Percentiles rank a stretch among this genome's conserved stretches.
Evolutionary conservation across 2,329 filamentous ascomycete species (phyloP).

Genomic region (Teratosphaeria destructans): DNA sequence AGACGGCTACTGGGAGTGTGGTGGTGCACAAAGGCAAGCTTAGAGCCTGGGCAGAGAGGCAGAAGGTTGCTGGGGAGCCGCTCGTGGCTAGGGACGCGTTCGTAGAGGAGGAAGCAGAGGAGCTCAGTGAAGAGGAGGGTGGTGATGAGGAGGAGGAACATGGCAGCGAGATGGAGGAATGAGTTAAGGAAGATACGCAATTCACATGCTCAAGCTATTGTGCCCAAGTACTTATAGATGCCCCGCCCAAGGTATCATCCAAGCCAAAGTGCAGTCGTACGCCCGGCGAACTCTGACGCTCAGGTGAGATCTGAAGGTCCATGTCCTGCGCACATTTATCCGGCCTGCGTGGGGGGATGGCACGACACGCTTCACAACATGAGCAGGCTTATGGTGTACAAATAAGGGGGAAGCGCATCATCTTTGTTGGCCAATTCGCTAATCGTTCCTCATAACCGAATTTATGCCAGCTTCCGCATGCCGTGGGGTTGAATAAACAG

Average conservation of each 20-base stretch:
- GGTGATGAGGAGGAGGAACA: conserved; percentile 3
- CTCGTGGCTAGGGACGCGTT: conserved; percentile 69
- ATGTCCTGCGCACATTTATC: no score
- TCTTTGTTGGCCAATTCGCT: no score
- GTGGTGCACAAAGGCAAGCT: conserved; percentile 50
- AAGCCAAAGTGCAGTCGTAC: no score
- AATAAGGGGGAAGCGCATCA: no score
- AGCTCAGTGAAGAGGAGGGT: conserved; percentile 15
- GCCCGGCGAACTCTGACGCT: no score
- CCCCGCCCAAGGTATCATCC: no score
- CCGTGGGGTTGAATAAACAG: not conserved
- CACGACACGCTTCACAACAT: no score
- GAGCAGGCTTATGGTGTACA: no score
- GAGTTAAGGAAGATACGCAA: not conserved
- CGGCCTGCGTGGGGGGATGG: no score
- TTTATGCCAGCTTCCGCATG: not conserved
- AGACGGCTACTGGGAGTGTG: conserved; percentile 41
- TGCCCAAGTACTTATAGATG: no score
- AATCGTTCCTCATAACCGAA: not conserved
- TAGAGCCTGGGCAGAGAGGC: conserved; percentile 53
- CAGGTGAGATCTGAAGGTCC: no score
- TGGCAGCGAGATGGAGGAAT: not conserved
- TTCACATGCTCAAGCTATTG: not conserved
- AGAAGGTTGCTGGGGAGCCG: conserved; percentile 53
- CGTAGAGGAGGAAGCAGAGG: conserved; percentile 50